Evolutionary conservation across 1,139 yeast genomes (phyloP).

Genomic region (Saccharomyces hybrid): DNA sequence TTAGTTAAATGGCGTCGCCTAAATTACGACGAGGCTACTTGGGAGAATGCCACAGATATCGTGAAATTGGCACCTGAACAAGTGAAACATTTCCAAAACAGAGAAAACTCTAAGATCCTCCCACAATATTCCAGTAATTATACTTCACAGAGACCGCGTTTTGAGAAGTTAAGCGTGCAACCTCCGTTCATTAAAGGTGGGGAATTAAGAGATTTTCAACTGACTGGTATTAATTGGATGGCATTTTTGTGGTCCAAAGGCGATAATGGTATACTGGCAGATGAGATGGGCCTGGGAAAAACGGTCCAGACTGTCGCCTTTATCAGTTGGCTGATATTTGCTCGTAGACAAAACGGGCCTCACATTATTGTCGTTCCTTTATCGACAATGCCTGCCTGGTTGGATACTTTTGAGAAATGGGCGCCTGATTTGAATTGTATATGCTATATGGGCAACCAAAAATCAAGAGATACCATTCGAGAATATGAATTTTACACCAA

Average conservation of each 20-base stretch:
- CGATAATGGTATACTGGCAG: conserved; percentile 96
- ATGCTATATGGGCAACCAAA: conserved; percentile 86
- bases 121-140: conserved; percentile 78
- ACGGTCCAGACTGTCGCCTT: conserved; percentile 96
- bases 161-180: conserved; percentile 79
- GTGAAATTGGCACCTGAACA: conserved; percentile 78
- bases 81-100: conserved; percentile 74
- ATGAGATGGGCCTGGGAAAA: conserved; percentile 98
- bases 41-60: conserved; percentile 91
- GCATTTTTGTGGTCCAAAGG: conserved; percentile 97
- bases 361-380: conserved; percentile 93
- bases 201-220: conserved; percentile 90
- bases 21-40: conserved; percentile 91
- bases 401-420: conserved; percentile 97
- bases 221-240: conserved; percentile 99
- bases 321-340: conserved; percentile 68
- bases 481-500: conserved; percentile 76
- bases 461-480: conserved; percentile 73
- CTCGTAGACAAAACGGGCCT: conserved; percentile 95
- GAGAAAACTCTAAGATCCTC: conserved; percentile 74
- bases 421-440: conserved; percentile 93
- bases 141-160: conserved; percentile 72
- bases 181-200: conserved; percentile 90
- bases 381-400: conserved; percentile 98
- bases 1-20: conserved; percentile 90